A percentile compares a stretch with the other conserved stretches of the same genome.
Evolutionary conservation across 148 eudicot genomes (phyloP).

Genomic region (Pouteria glomerata): DNA sequence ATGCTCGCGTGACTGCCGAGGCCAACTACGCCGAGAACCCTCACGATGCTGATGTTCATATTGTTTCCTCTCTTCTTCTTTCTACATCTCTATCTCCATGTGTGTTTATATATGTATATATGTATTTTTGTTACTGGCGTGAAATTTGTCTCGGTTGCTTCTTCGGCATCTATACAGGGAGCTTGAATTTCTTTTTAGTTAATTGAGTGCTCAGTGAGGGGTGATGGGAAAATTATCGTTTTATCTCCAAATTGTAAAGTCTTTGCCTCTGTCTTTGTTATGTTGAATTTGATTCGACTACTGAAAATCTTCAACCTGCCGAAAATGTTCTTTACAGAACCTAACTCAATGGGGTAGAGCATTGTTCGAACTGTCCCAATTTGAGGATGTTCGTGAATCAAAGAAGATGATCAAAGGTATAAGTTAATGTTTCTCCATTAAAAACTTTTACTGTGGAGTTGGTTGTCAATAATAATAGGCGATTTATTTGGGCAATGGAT

Average conservation of each 20-base stretch:
- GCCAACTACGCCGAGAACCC: constrained; percentile 12
- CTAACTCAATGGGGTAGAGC: constrained; percentile 51
- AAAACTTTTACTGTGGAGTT: background rate
- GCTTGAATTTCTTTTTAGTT: background rate
- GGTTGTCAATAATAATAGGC: background rate
- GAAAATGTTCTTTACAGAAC: constrained; percentile 23
- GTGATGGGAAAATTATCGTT: background rate
- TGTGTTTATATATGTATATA: background rate
- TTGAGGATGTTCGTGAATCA: constrained; percentile 19
- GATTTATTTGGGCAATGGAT: background rate
- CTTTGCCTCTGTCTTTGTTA: background rate
- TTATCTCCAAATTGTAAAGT: no score
- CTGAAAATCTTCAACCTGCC: background rate
- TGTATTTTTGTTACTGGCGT: background rate
- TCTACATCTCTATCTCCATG: background rate
- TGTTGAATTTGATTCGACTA: background rate
- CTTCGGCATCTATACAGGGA: background rate
- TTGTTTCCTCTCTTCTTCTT: background rate
- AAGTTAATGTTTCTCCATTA: background rate
- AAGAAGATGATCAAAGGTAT: constrained; percentile 40
- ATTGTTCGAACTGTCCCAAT: constrained; percentile 41
- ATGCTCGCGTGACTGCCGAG: constrained; percentile 10
- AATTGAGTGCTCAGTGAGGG: background rate
- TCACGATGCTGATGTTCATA: constrained; percentile 13
- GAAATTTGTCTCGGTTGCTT: background rate